Evolutionary conservation across 1,284 basidiomycete genomes (phyloP).

Genomic region (Pseudozyma pruni): DNA sequence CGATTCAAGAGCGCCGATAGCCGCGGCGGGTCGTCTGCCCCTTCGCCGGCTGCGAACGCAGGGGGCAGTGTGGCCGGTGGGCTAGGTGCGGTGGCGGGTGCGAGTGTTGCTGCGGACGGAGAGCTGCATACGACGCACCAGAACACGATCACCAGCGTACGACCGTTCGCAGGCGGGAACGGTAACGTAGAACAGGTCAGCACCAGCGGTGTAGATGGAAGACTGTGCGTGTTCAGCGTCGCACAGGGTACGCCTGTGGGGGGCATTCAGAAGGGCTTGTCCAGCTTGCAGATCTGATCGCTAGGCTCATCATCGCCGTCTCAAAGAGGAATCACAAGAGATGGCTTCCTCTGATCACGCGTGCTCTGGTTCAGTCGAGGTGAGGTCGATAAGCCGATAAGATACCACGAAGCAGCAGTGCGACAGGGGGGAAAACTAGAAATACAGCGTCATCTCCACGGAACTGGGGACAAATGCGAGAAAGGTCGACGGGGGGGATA

Average conservation of each 20-base stretch:
- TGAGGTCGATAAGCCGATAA: too few relatives aligned
- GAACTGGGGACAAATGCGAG: conserved; percentile 6
- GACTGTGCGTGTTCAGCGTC: conserved; percentile 88
- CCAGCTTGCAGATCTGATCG: conserved; percentile 46
- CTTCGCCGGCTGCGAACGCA: conserved; percentile 45
- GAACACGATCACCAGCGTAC: conserved; percentile 89
- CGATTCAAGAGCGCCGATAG: conserved; percentile 93
- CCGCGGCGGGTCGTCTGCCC: conserved; percentile 74
- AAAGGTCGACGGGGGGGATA: neutral
- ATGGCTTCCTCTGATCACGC: too few relatives aligned
- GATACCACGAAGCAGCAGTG: neutral
- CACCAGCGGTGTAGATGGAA: conserved; percentile 94
- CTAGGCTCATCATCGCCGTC: too few relatives aligned
- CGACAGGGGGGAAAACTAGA: neutral
- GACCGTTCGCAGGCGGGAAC: conserved; percentile 68
- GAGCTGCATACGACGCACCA: conserved; percentile 83
- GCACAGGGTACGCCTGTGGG: conserved; percentile 68
- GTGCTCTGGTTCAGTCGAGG: too few relatives aligned
- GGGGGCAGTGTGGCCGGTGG: conserved; percentile 74
- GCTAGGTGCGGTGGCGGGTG: conserved; percentile 71
- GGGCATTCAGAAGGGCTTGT: conserved; percentile 56
- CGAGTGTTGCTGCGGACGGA: conserved; percentile 76
- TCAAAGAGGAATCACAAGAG: too few relatives aligned
- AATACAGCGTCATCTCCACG: too few relatives aligned
- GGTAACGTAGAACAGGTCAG: conserved; percentile 78